Evolutionary conservation across 176 grass and related monocot species (phyloP), one percentile per base, ranked within the genome.

Genomic region (Paspalum vaginatum): DNA sequence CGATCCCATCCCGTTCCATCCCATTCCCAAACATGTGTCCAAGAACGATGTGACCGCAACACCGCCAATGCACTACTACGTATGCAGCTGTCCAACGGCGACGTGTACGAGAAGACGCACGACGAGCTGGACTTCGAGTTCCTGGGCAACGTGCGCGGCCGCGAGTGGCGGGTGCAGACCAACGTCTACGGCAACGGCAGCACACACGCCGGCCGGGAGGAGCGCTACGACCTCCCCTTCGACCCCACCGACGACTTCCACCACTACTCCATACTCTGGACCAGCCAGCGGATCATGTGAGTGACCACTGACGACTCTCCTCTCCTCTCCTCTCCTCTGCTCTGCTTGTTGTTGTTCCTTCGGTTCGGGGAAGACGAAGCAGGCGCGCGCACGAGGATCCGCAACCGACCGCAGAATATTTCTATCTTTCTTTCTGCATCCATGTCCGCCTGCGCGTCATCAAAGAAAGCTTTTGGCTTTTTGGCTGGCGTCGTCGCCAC

Each of bases 111-210:
- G 87, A 94, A 87, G 88, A 97, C 85, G 22, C 94, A 97, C 77
- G 94, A 97, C 77, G 94, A 97, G 79, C 81, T 97, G 77, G 94
- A 97, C 88, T 97, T 97, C 74, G 94, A 97, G 89, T 97, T 97
- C 83, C 85, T 97, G 59, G 94, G 94, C 70, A 94, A 94, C 60
- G 90, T 94, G 67, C 93, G 89, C 42, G 95, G 95, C 0, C 90
- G 85, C 68, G 95, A 97, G 68, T 94, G 92, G 92, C 87, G 92
- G 61, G 78, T 91, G 21, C 91, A 94, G 80, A 94, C 91, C 55
- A 94, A 94, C 78, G 85, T 94, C 7, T 94, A 94, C 87, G 91
- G 92, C 27, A 94, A 94, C 75, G 92, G 92, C 27, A 94, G 92
- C 83, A 97, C 91, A 64, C 5, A 79, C 40, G 68, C 80, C 64